Evolutionary conservation across 2,329 filamentous ascomycete species (phyloP), one percentile per base, ranked within the genome.

Genomic region (Aspergillus caelatus): DNA sequence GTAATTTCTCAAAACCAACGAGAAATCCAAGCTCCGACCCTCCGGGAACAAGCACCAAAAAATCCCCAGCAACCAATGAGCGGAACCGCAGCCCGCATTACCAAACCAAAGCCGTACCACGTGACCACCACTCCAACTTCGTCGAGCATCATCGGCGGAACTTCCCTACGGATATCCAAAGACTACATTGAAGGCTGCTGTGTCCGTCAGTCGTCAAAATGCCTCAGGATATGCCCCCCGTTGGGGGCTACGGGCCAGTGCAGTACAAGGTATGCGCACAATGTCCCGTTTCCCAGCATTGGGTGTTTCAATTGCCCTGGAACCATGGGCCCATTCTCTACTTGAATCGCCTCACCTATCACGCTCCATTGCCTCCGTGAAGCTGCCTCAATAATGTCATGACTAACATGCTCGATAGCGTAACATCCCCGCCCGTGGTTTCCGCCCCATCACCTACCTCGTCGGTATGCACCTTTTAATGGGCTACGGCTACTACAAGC

Each of bases 171-270:
- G 21, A 54, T 28, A 61, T 62, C 66, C 66, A 62, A 59, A 62
- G 58, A 65, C 62, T 65, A 64, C 63, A 68, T 66, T 66, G 67
- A 66, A 68, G 68, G 60, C 63, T 64, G 63, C 62, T 63, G 64
- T 60, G 43, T 53, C 61, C 59, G 58, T 58, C 66, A 65, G 63
- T 65, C 65, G 60, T 60, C 74, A 89, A 70, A 77, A 97, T 98
- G 94, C 89, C 91, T 84, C 94, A 98, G 87, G 95, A 99, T 86
- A 92, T 99, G 88, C 95, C 95, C 84, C 95, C 95, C 73, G 80
- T 82, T 77, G 95, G 94, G 84, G 95, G 95, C 86, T 99, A 99
- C 82, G 91, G 89, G 80, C 90, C 94, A 80, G 91, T 99, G 70
- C 95, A 99, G 83, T 99, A 97, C 86, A 96, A 96, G 89, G 91